Base-by-base conservation (phyloP, 2,329 filamentous ascomycete genomes). In the Paecilomyces fulvus region DNA sequence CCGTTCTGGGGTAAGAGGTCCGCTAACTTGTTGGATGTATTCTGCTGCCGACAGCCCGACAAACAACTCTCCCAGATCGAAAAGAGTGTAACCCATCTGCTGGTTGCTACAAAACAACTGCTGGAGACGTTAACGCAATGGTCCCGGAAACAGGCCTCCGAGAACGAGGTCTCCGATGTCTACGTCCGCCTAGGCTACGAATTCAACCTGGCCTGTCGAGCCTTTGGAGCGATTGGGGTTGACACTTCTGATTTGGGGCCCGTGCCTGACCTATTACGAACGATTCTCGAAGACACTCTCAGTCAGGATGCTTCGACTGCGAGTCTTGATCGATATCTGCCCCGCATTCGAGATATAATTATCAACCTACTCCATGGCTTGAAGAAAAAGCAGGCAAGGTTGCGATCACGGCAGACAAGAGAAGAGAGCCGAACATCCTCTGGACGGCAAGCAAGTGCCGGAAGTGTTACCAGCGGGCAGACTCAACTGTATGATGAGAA, bases 161-260 rank as follows among this genome's bases (percentile, higher is more conserved):
- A 99, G 75, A 89, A 87, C 59, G 90, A 97, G 71, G 94, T 99
- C 58, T 97, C 94, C 11, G 94, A 99, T 72, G 94, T 99, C 65
- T 99, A 99, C 70, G 94, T 99, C 59, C 88, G 94, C 59, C 79
- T 99, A 59, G 94, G 94, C 51, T 99, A 99, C 75, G 94, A 99
- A 75, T 99, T 99, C 81, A 99, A 99, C 75, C 94, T 99, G 78
- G 94, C 94, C 28, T 97, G 92, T 73, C 88, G 94, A 56, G 92
- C 94, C 59, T 99, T 99, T 75, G 90, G 90, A 66, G 90, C 92
- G 57, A 99, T 99, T 67, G 94, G 95, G 60, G 94, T 99, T 60
- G 94, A 99, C 67, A 96, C 92, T 1, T 84, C 85, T 25, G 94
- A 99, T 72, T 80, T 99, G 11, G 94, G 94, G 56, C 96, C 96